Evolutionary conservation across 768 basidiomycete species (phyloP), one percentile per base, ranked within the genome.

Genomic region (Pleurotus djamor): DNA sequence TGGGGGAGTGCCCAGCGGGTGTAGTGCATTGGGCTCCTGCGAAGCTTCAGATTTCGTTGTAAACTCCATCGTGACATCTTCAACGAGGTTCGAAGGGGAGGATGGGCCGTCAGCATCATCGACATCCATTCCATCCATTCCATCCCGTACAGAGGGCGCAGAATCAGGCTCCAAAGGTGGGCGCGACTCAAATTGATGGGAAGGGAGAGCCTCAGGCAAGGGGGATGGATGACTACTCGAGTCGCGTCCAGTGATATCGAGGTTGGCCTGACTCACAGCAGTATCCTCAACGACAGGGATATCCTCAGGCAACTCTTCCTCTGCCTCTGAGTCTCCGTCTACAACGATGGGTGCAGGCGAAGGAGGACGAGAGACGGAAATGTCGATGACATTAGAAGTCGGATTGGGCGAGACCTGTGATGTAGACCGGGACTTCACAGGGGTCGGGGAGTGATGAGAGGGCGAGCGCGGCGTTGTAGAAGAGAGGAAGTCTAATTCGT

Each of bases 401-500:
- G 9, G 61, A 54, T 57, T 60, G 48, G 47, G 54, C 59, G 41
- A 50, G 17, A 43, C 55, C 56, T 35, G 43, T 47, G 34, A 56
- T 12, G 61, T 48, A 35, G 66, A 50, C 41, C 59, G 56, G 34
- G 67, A 52, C 14, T 44, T 45, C 14, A 52, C 54, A 5, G 57
- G 60, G 45, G 64, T 48, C 58, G 59, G 54, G 49, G 64, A 48
- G 44, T 63, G 52, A 57, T 43, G 65, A 10, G 67, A 66, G 10
- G 63, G 35, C 21, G 64, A 57, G 16, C 33, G 48, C 9, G 59
- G 45, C 21, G 21, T 28, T 48, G 47, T 38, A 37, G 63, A 55
- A 28, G 52, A 61, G 3, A 56, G 54, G 28, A 56, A 56, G 54
- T 56, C 54, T 32, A 56, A 32, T 35, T 56, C 61, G 52, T 45